phyloP scores from a whole-genome alignment of 495 filamentous ascomycete species.

The Penicillium arizonense region DNA sequence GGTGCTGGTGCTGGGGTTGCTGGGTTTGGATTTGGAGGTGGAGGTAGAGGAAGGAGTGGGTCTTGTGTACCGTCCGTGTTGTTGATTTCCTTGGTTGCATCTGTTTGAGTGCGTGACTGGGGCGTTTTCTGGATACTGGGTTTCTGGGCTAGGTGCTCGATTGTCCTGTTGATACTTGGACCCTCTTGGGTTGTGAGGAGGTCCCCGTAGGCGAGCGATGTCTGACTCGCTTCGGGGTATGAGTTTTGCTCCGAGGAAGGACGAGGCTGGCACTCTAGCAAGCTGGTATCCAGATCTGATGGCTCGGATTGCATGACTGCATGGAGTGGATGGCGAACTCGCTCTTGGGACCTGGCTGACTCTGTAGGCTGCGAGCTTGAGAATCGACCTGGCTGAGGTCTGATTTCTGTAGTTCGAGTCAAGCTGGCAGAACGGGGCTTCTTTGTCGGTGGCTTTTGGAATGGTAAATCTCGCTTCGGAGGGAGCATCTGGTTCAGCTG shows the following conservation, averaged over 20 bases:
- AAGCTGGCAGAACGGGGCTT: neutral
- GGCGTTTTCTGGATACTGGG: neutral
- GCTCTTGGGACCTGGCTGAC: neutral
- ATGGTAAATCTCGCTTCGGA: slow-evolving; percentile 47
- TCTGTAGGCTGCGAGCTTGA: neutral
- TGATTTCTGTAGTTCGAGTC: neutral
- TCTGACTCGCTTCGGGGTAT: neutral
- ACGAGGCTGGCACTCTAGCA: neutral
- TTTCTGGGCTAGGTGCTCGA: neutral
- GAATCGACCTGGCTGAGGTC: neutral
- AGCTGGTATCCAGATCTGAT: neutral
- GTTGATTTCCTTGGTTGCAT: neutral
- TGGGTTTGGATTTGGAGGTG: slow-evolving; percentile 2
- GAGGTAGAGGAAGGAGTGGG: neutral
- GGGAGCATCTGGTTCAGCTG: slow-evolving; percentile 40
- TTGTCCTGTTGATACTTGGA: neutral
- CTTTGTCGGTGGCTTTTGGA: slow-evolving; percentile 28
- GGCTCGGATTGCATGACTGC: neutral
- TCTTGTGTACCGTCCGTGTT: neutral
- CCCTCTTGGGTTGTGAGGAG: neutral
- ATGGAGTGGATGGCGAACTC: neutral
- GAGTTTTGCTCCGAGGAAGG: neutral
- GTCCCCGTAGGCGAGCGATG: neutral
- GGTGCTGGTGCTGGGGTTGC: slow-evolving; percentile 8
- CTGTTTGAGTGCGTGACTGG: neutral